These are phyloP conservation scores for Massariosphaeria phaeospora DNA, from an alignment of 495 filamentous ascomycete species.

Conservation along the genomic window DNA sequence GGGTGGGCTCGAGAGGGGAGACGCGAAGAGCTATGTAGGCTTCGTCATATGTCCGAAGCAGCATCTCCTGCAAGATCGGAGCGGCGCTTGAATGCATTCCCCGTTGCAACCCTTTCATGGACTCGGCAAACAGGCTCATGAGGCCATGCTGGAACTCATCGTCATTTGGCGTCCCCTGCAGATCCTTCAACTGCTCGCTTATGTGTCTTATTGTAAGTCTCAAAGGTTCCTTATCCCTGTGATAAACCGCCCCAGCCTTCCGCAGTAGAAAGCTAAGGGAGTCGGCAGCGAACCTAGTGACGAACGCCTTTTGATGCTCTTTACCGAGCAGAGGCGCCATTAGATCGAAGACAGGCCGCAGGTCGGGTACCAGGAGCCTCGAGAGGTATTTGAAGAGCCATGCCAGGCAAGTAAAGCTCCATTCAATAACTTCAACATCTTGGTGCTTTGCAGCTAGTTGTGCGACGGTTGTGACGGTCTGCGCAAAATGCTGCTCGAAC, in stretches of 20 bases:
- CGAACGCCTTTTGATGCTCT: constrained; percentile 71
- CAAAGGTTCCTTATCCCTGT: constrained; percentile 64
- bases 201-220: constrained; percentile 62
- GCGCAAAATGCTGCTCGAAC: constrained; percentile 82
- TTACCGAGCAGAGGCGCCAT: constrained; percentile 84
- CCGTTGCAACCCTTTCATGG: constrained; percentile 74
- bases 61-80: constrained; percentile 61
- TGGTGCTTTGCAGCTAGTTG: constrained; percentile 58
- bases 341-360: constrained; percentile 74
- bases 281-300: constrained; percentile 87
- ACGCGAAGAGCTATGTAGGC: background rate
- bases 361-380: constrained; percentile 73
- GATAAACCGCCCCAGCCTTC: constrained; percentile 71
- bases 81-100: constrained; percentile 74
- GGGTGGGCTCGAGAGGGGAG: constrained; percentile 48
- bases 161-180: constrained; percentile 48
- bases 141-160: constrained; percentile 74
- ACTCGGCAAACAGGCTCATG: constrained; percentile 84
- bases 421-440: constrained; percentile 80
- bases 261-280: constrained; percentile 88
- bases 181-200: constrained; percentile 58
- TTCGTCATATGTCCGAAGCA: constrained; percentile 35
- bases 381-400: constrained; percentile 97
- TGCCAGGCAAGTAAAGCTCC: constrained; percentile 90
- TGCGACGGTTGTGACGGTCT: constrained; percentile 62